Percentiles rank a stretch among this genome's conserved stretches.
Conservation (phyloP, 2,329 filamentous ascomycete species). For the Calonectria montana region DNA sequence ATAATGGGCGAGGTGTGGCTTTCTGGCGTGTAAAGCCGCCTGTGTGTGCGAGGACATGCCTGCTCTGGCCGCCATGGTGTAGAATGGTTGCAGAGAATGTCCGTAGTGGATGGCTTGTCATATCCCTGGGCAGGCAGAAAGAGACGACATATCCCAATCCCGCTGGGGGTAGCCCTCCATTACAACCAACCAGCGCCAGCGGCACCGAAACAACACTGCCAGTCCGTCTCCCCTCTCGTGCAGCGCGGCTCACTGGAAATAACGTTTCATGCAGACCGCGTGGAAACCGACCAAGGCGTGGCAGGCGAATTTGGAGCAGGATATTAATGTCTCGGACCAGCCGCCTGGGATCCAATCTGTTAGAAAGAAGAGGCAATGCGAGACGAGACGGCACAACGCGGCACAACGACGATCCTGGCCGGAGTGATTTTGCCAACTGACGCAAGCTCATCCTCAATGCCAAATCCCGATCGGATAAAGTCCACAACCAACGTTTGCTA, state of each 20-base stretch:
- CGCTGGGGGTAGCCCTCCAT: background rate
- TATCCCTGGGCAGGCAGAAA: slow-evolving; percentile 20
- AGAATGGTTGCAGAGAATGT: slow-evolving; percentile 12
- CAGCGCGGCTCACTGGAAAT: slow-evolving; percentile 23
- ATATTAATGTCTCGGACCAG: slow-evolving; percentile 17
- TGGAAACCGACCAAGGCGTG: background rate
- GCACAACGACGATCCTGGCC: background rate
- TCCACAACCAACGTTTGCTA: background rate
- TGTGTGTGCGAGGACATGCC: slow-evolving; percentile 8
- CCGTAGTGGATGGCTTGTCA: slow-evolving; percentile 16
- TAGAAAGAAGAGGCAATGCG: background rate
- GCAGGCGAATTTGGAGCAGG: slow-evolving; percentile 3
- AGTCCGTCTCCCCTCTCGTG: background rate
- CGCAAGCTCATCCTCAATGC: slow-evolving; percentile 7
- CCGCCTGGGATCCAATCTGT: slow-evolving; percentile 12
- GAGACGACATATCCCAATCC: background rate
- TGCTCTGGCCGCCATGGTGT: slow-evolving; percentile 6
- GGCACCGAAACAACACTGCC: background rate
- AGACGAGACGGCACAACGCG: slow-evolving; percentile 3
- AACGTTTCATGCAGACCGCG: slow-evolving; percentile 19
- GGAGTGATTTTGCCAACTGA: slow-evolving; percentile 11
- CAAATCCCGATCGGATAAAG: slow-evolving; percentile 1
- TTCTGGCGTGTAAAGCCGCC: slow-evolving; percentile 19
- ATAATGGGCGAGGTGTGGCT: slow-evolving; percentile 15
- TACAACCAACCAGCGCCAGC: background rate